These are phyloP conservation scores for Aspergillus phoenicis DNA, from an alignment of 2,329 filamentous ascomycete genomes.

Conservation along the genomic window DNA sequence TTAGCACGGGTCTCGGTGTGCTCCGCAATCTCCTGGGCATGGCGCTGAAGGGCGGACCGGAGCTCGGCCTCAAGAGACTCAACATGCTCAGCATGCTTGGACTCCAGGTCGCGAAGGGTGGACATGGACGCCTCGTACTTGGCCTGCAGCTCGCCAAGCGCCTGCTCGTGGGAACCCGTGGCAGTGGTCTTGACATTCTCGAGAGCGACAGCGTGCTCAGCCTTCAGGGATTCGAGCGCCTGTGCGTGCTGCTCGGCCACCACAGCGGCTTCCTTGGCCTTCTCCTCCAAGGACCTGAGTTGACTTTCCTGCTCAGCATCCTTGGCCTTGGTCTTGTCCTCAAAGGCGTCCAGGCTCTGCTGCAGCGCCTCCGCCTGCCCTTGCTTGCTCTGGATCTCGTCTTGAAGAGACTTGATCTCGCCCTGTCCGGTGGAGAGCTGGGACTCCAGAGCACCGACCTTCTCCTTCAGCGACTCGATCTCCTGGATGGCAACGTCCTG, in stretches of 20 bases:
- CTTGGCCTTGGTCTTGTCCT: constrained; percentile 42
- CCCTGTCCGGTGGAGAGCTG: constrained; percentile 34
- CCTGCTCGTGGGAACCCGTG: constrained; percentile 33
- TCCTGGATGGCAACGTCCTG: constrained; percentile 39
- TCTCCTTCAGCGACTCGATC: constrained; percentile 40
- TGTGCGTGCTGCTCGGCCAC: constrained; percentile 38
- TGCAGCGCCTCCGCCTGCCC: constrained; percentile 42
- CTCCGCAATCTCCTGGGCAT: constrained; percentile 32
- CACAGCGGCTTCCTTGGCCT: constrained; percentile 31
- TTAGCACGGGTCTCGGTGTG: constrained; percentile 32
- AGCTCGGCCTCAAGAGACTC: constrained; percentile 31
- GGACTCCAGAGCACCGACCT: constrained; percentile 36
- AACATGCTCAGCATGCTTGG: constrained; percentile 35
- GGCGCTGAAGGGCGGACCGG: constrained; percentile 24
- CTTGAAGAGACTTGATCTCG: constrained; percentile 39
- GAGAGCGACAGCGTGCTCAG: constrained; percentile 39
- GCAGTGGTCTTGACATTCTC: constrained; percentile 34
- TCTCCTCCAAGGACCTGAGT: constrained; percentile 38
- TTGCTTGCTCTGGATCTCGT: constrained; percentile 39
- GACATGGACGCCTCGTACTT: constrained; percentile 37
- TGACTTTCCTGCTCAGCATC: constrained; percentile 38
- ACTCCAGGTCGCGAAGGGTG: constrained; percentile 33
- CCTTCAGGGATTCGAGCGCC: constrained; percentile 37
- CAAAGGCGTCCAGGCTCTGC: constrained; percentile 39
- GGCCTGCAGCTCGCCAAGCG: constrained; percentile 36